Evolutionary conservation across 208 protist species (phyloP).

Genomic region (Phytomonas serpens): DNA sequence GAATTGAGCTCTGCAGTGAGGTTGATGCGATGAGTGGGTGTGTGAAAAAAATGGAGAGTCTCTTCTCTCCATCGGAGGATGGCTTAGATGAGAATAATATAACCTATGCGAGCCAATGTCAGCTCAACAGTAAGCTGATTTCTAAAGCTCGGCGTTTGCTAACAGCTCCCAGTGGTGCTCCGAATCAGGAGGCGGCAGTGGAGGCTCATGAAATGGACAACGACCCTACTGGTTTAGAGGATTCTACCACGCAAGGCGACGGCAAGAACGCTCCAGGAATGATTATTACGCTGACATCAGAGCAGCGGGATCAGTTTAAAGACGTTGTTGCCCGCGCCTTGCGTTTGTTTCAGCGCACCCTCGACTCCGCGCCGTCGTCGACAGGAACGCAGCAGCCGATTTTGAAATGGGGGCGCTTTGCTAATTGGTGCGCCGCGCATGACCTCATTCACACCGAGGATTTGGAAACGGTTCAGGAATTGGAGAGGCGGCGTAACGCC

Average conservation of each 20-base stretch:
- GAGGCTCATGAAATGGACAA: not conserved
- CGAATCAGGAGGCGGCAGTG: not conserved
- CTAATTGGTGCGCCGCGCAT: slow-evolving; percentile 40
- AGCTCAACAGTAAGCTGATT: slow-evolving; percentile 66
- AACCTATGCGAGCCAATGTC: slow-evolving; percentile 42
- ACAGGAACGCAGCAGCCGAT: slow-evolving; percentile 35
- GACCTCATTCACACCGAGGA: slow-evolving; percentile 26
- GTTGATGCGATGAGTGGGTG: slow-evolving; percentile 36
- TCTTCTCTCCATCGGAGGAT: slow-evolving; percentile 11
- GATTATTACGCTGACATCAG: slow-evolving; percentile 16
- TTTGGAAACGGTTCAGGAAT: slow-evolving; percentile 15
- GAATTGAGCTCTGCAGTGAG: slow-evolving; percentile 47
- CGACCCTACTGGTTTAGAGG: not conserved
- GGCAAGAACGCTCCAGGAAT: not conserved
- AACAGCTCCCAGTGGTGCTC: slow-evolving; percentile 6
- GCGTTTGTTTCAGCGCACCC: slow-evolving; percentile 19
- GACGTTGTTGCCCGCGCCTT: slow-evolving; percentile 18
- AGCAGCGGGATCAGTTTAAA: slow-evolving; percentile 32
- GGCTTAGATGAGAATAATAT: slow-evolving; percentile 6
- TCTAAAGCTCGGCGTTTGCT: slow-evolving; percentile 69
- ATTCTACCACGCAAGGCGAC: not conserved
- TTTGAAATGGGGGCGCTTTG: slow-evolving; percentile 41
- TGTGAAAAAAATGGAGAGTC: slow-evolving; percentile 22
- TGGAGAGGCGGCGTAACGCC: slow-evolving; percentile 31
- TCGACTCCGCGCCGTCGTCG: not conserved